A percentile compares a stretch with the other conserved stretches of the same genome.
Conservation (phyloP, 352 stramenopile genomes). For the Globisporangium alternatum region DNA sequence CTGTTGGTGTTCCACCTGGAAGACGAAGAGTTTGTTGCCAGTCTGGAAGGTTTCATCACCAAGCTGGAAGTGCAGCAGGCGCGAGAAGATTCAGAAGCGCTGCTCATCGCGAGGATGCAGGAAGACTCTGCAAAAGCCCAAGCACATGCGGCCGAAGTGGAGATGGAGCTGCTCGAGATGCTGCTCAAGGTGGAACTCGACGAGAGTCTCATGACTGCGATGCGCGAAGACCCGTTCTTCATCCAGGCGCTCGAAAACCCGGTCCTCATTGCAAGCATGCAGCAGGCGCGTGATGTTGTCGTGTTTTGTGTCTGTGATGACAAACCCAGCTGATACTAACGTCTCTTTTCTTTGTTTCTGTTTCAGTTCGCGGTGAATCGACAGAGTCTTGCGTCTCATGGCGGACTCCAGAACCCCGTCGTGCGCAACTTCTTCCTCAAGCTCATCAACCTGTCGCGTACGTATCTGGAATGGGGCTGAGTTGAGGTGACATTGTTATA, state of each 20-base stretch:
- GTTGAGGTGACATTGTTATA: neutral
- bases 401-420: constrained; percentile 30
- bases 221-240: constrained; percentile 62
- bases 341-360: neutral
- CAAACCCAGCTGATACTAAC: neutral
- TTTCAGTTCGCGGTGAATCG: constrained; percentile 57
- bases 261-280: constrained; percentile 50
- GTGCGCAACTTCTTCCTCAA: constrained; percentile 61
- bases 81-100: neutral
- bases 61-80: constrained; percentile 23
- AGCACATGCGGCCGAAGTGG: constrained; percentile 11
- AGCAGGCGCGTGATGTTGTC: constrained; percentile 38
- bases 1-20: constrained; percentile 67
- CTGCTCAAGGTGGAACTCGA: constrained; percentile 50
- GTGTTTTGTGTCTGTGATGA: neutral
- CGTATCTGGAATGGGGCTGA: constrained; percentile 1
- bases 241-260: constrained; percentile 46
- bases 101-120: constrained; percentile 2
- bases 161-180: constrained; percentile 35
- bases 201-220: constrained; percentile 47
- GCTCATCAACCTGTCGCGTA: constrained; percentile 61
- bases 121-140: constrained; percentile 1
- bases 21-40: constrained; percentile 34
- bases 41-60: constrained; percentile 36
- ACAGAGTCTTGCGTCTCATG: constrained; percentile 32